Percentiles rank a stretch among this genome's conserved stretches.
Evolutionary conservation across 2,329 filamentous ascomycete genomes (phyloP).

Genomic region (Botryotinia narcissicola): DNA sequence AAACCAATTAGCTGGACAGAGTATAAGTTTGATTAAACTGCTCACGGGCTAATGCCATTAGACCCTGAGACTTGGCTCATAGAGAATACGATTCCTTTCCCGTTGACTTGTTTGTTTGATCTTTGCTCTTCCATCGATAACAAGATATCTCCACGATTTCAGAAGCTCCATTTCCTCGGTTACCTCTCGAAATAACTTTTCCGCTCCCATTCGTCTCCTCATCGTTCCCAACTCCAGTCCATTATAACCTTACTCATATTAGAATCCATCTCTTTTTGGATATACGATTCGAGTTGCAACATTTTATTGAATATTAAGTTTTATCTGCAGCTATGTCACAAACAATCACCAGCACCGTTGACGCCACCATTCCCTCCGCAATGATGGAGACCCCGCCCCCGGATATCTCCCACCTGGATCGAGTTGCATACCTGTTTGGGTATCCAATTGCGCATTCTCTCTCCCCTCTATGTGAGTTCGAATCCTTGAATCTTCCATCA

Average conservation of each 20-base stretch:
- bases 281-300: slow-evolving; percentile 4
- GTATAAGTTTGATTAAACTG: neutral
- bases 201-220: neutral
- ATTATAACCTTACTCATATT: neutral
- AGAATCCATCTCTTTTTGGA: neutral
- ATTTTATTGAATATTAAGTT: neutral
- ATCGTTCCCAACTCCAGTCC: neutral
- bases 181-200: neutral
- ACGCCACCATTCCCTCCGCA: slow-evolving; percentile 15
- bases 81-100: neutral
- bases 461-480: slow-evolving; percentile 38
- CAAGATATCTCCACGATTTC: neutral
- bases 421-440: slow-evolving; percentile 52
- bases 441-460: slow-evolving; percentile 55
- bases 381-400: slow-evolving; percentile 27
- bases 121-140: neutral
- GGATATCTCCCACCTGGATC: slow-evolving; percentile 27
- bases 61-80: slow-evolving; percentile 3
- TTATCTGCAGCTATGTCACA: slow-evolving; percentile 20
- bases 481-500: neutral
- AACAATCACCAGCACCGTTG: slow-evolving; percentile 9
- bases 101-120: neutral
- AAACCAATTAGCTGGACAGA: neutral
- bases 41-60: neutral
- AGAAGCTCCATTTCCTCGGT: slow-evolving; percentile 7